Evolutionary conservation across 352 stramenopile species (phyloP).

Genomic region (Peronosclerospora sorghi): DNA sequence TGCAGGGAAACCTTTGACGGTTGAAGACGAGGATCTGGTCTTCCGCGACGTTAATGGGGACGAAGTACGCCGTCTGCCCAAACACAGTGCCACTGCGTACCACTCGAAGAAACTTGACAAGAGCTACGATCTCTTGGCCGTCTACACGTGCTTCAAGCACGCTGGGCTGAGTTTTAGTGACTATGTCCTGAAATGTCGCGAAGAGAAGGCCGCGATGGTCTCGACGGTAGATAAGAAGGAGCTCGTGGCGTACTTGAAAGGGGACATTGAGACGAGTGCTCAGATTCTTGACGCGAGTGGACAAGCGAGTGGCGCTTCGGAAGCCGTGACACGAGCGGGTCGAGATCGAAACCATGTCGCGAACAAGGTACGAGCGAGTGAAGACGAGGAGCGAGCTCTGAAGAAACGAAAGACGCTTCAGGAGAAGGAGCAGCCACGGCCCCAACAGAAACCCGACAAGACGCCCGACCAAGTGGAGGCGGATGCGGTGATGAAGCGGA

Average conservation of each 20-base stretch:
- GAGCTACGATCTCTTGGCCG: conserved; percentile 71
- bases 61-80: conserved; percentile 37
- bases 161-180: conserved; percentile 62
- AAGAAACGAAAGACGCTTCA: conserved; percentile 31
- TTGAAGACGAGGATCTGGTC: conserved; percentile 53
- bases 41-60: conserved; percentile 40
- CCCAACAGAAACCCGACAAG: conserved; percentile 31
- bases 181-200: conserved; percentile 76
- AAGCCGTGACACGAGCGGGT: background rate
- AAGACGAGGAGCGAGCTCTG: conserved; percentile 14
- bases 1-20: conserved; percentile 41
- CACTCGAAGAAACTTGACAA: conserved; percentile 78
- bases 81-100: conserved; percentile 63
- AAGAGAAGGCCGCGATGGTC: conserved; percentile 69
- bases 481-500: conserved; percentile 46
- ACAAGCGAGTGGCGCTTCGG: background rate
- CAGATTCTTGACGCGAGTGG: conserved; percentile 44
- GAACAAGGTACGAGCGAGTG: conserved; percentile 5
- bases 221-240: conserved; percentile 85
- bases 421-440: conserved; percentile 11
- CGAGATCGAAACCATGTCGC: conserved; percentile 4
- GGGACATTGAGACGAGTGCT: conserved; percentile 65
- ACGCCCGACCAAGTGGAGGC: conserved; percentile 14
- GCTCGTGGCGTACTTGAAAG: conserved; percentile 73
- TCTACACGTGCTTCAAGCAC: conserved; percentile 76